Conservation (phyloP, 140 eudicot species). For the Oenanthe javanica region DNA sequence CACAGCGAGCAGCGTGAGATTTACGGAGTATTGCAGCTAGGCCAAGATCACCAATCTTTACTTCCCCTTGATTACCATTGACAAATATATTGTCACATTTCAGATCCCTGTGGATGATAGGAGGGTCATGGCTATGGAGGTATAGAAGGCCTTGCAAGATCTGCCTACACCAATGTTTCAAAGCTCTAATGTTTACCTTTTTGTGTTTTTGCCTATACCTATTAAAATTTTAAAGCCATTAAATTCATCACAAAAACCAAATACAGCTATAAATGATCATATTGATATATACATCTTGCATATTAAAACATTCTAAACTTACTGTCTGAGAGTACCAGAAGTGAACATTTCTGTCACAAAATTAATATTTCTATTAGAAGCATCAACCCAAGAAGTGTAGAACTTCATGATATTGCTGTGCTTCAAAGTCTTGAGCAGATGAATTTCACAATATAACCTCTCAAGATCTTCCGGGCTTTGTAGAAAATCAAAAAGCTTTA, state of each 20-base stretch:
- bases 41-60: constrained; percentile 93
- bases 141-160: constrained; percentile 35
- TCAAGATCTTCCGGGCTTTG: constrained; percentile 25
- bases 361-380: constrained; percentile 26
- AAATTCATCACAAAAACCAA: neutral
- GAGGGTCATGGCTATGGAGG: constrained; percentile 64
- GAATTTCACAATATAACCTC: constrained; percentile 35
- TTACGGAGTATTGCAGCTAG: constrained; percentile 74
- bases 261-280: neutral
- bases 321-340: constrained; percentile 44
- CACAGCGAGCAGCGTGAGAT: constrained; percentile 71
- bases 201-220: constrained; percentile 39
- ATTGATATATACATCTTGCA: neutral
- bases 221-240: neutral
- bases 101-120: constrained; percentile 86
- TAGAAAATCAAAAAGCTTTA: constrained; percentile 23
- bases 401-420: constrained; percentile 33
- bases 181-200: constrained; percentile 23
- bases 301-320: neutral
- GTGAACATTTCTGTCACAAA: constrained; percentile 45
- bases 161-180: constrained; percentile 41
- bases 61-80: constrained; percentile 88
- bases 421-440: constrained; percentile 28
- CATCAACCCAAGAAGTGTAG: constrained; percentile 37
- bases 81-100: constrained; percentile 85